Conservation (phyloP, 2,329 filamentous ascomycete genomes). For the Sphaerulina vaccinii region DNA sequence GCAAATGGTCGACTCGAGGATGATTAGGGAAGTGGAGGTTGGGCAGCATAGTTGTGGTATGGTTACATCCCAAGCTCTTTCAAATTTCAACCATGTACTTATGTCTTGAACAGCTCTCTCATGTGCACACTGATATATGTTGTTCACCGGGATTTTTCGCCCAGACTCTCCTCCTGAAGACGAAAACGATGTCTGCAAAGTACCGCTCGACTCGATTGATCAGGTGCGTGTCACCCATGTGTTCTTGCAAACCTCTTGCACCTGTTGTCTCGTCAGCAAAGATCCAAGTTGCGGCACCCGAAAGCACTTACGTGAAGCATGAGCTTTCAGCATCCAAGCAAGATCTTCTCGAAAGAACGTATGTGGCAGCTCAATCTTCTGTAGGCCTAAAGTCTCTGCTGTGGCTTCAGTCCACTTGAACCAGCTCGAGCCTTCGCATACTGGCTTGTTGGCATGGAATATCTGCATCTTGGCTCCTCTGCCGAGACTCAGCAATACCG, state of each 20-base stretch:
- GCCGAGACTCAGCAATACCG: slow-evolving; percentile 11
- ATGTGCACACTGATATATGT: neutral
- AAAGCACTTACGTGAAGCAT: slow-evolving; percentile 16
- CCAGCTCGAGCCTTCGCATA: slow-evolving; percentile 3
- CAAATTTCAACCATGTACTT: slow-evolving; percentile 8
- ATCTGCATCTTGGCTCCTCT: slow-evolving; percentile 12
- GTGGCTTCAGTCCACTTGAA: slow-evolving; percentile 10
- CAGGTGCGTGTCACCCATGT: slow-evolving; percentile 20
- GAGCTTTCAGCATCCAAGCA: slow-evolving; percentile 16
- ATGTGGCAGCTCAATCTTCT: slow-evolving; percentile 15
- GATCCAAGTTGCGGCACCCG: neutral
- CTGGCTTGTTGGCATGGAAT: slow-evolving; percentile 6
- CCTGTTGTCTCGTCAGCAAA: slow-evolving; percentile 6
- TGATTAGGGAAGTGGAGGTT: neutral
- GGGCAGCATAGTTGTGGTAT: slow-evolving; percentile 8
- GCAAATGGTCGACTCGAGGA: neutral
- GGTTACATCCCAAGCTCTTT: neutral
- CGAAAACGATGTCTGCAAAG: slow-evolving; percentile 17
- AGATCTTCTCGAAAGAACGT: slow-evolving; percentile 17
- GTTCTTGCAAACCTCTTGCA: slow-evolving; percentile 15
- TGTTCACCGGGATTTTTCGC: neutral
- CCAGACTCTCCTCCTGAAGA: slow-evolving; percentile 11
- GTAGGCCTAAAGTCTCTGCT: slow-evolving; percentile 12
- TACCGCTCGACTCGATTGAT: slow-evolving; percentile 18
- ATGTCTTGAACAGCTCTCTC: slow-evolving; percentile 7